phyloP scores from a whole-genome alignment of 176 grass and related monocot species.

The Bolboschoenus planiculmis region DNA sequence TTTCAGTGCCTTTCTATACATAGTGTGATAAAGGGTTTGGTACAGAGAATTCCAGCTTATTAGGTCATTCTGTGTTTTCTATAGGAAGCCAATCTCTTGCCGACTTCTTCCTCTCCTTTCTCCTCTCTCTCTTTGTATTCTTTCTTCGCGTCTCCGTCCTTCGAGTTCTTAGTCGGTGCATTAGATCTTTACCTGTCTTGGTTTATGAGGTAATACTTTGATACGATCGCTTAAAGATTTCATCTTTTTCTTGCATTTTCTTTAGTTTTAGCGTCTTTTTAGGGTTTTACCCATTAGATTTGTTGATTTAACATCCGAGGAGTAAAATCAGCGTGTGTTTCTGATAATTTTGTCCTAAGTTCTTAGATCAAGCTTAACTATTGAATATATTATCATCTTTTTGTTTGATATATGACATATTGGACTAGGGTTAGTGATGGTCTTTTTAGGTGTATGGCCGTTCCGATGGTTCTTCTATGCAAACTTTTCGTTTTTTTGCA shows the following conservation, averaged over 20 bases:
- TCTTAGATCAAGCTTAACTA: neutral
- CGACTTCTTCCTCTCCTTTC: neutral
- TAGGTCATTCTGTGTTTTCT: constrained; percentile 3
- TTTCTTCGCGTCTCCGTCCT: neutral
- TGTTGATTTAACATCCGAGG: neutral
- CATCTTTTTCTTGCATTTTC: neutral
- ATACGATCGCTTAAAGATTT: neutral
- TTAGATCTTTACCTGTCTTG: constrained; percentile 32
- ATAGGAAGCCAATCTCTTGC: constrained; percentile 7
- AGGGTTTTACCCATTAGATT: neutral
- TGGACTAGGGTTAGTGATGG: neutral
- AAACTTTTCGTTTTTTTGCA: neutral
- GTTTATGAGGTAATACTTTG: constrained; percentile 44
- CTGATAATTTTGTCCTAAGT: neutral
- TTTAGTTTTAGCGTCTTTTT: neutral
- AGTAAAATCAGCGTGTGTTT: neutral
- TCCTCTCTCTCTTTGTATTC: neutral
- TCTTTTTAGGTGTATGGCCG: neutral
- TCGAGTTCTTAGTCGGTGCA: constrained; percentile 10
- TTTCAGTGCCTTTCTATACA: neutral
- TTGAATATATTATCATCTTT: neutral
- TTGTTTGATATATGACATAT: neutral
- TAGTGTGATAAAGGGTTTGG: neutral
- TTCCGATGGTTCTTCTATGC: neutral
- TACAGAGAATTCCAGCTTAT: neutral